Base-by-base conservation (phyloP, 305 asterid genomes). In the Ajuga reptans region DNA sequence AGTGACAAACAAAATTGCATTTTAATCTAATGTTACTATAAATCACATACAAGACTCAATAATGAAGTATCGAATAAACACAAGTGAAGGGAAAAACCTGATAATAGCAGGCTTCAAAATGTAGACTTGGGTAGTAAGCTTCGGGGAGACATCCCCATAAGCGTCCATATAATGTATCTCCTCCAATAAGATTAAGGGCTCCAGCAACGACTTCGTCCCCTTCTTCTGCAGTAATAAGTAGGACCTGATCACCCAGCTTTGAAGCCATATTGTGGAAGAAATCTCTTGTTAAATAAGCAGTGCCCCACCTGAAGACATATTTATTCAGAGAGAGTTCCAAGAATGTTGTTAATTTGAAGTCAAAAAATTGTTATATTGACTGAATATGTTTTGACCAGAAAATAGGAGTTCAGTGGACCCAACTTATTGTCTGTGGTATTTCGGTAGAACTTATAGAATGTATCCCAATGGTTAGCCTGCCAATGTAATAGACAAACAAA, bases 71-170 rank as follows among this genome's bases (percentile, higher is more conserved):
- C n/a, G 49, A 69, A 71, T 21, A 21, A 21, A 21, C 27, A 21
- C 27, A 21, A 21, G 27, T 21, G 27, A 2, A 21, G 27, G 55
- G 53, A 24, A 41, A 52, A 81, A 91, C 97, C 99, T 93, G 99
- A 85, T 93, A 93, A 56, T 93, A 93, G 85, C 99, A 93, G 63
- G 99, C 92, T 84, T 93, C 99, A 65, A 93, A 93, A 79, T 93
- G 99, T 78, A 93, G 81, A 75, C 83, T 86, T 18, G 99, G 95
- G 76, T 85, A 93, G 76, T 89, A 91, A 59, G 84, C 84, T 74
- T 76, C 82, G 36, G 99, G 97, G 78, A 80, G 91, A 80, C 97
- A 93, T 68, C 99, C 99, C 99, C 99, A 93, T 80, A 93, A 68
- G 72, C 97, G 95, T 34, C 99, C 99, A 18, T 87, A 90, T 65